A percentile compares a stretch with the other conserved stretches of the same genome.
Evolutionary conservation across 768 basidiomycete species (phyloP).

Genomic region (Paxillus rubicundulus): DNA sequence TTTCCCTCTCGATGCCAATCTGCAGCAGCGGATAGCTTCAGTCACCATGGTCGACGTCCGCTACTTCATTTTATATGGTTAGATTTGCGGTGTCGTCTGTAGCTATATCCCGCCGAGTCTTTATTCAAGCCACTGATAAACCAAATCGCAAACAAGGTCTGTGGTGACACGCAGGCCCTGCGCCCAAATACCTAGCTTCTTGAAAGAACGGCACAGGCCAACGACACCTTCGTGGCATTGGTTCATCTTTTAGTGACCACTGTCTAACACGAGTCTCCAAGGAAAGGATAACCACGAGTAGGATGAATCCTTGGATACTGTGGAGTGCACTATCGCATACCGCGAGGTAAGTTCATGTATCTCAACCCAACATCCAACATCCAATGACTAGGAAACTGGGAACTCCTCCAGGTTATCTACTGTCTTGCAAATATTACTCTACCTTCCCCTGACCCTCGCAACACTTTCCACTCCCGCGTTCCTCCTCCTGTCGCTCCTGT

Average conservation of each 20-base stretch:
- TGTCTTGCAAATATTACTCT: conserved; percentile 76
- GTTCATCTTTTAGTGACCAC: not conserved
- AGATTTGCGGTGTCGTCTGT: too few species aligned
- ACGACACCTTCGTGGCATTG: not conserved
- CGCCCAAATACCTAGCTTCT: not conserved
- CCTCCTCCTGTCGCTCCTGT: conserved; percentile 74
- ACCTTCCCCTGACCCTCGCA: conserved; percentile 79
- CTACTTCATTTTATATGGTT: too few species aligned
- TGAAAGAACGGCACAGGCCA: not conserved
- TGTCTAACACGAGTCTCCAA: not conserved
- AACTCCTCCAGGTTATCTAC: conserved; percentile 58
- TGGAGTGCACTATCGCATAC: conserved; percentile 65
- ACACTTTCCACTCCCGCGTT: conserved; percentile 80
- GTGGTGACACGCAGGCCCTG: too few species aligned
- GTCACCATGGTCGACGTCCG: too few species aligned
- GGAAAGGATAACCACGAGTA: not conserved
- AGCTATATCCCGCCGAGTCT: too few species aligned
- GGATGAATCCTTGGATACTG: conserved; percentile 58
- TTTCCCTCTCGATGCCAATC: too few species aligned
- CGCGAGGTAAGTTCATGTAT: conserved; percentile 46
- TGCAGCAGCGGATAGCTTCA: too few species aligned
- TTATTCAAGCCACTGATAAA: too few species aligned
- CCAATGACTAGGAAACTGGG: conserved; percentile 2
- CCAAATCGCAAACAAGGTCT: too few species aligned
- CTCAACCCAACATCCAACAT: not conserved